phyloP scores from a whole-genome alignment of 257 asterid genomes.

The Solanum peruvianum region DNA sequence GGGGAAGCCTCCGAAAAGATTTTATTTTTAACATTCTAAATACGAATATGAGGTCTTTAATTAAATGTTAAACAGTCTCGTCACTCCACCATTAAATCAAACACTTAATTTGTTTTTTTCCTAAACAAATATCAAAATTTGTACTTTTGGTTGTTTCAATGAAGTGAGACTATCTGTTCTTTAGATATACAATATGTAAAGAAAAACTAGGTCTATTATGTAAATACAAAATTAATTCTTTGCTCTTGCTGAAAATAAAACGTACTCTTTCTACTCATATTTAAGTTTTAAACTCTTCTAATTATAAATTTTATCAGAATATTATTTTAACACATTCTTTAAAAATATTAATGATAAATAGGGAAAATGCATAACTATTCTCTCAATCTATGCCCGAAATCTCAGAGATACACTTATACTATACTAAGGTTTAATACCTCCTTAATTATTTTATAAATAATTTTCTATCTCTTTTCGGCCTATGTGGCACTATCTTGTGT shows the following conservation, averaged over 20 bases:
- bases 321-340: neutral
- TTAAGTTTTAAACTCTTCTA: neutral
- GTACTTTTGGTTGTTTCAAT: neutral
- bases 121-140: too few species aligned
- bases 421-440: too few species aligned
- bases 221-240: neutral
- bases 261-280: neutral
- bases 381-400: too few species aligned
- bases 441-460: too few species aligned
- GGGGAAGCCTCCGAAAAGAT: neutral
- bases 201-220: neutral
- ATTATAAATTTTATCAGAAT: neutral
- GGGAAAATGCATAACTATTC: too few species aligned
- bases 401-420: too few species aligned
- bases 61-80: too few species aligned
- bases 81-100: neutral
- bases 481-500: too few species aligned
- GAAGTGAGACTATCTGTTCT: neutral
- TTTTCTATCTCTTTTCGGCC: too few species aligned
- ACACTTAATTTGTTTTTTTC: neutral
- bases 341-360: neutral
- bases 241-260: neutral
- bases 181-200: too few species aligned
- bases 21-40: rapidly evolving
- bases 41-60: rapidly evolving